phyloP scores from a whole-genome alignment of 192 early-diverging fungal genomes.

The Backusella westeae region DNA sequence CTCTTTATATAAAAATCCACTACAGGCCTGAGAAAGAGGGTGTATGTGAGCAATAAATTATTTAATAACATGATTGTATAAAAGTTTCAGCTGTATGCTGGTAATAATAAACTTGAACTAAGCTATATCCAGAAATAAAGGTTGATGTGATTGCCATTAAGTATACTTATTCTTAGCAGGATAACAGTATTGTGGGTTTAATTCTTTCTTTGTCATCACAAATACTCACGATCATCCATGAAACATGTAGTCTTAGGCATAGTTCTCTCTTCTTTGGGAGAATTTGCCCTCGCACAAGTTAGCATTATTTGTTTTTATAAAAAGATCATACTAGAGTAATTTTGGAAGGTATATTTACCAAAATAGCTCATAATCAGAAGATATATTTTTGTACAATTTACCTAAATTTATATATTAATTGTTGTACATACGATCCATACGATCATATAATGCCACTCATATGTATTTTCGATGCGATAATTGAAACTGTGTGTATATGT shows the following conservation, averaged over 20 bases:
- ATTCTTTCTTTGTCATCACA: constrained; percentile 5
- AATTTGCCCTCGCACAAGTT: not conserved
- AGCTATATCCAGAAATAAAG: not conserved
- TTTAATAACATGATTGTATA: not conserved
- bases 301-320: not conserved
- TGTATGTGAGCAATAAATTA: not conserved
- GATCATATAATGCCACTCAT: not conserved
- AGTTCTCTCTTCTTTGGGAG: not conserved
- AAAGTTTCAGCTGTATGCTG: not conserved
- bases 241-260: not conserved
- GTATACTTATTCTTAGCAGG: not conserved
- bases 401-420: not conserved
- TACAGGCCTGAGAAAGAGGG: not conserved
- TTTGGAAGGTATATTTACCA: not conserved
- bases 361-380: not conserved
- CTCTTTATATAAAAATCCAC: not conserved
- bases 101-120: not conserved
- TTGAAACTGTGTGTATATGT: not conserved
- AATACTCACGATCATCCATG: not conserved
- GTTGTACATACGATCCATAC: not conserved
- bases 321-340: not conserved
- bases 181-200: not conserved
- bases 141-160: not conserved
- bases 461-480: not conserved
- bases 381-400: not conserved